phyloP scores from a whole-genome alignment of 805 yeast genomes.

The Candida ficus region DNA sequence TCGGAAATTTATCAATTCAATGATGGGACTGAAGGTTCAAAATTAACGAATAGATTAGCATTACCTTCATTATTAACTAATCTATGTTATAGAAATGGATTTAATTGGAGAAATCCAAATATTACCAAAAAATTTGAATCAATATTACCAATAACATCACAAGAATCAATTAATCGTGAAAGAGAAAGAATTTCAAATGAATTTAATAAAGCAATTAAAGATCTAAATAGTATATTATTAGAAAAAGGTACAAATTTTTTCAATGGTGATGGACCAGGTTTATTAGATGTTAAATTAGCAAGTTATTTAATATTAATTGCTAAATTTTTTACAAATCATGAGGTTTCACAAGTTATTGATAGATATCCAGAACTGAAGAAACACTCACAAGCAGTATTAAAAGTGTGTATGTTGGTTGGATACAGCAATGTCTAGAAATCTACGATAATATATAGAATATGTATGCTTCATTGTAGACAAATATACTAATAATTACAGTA shows the following conservation, averaged over 20 bases:
- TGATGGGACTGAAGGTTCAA: constrained; percentile 7
- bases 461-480: too few relatives aligned
- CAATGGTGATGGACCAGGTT: constrained; percentile 17
- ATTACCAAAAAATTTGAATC: constrained; percentile 16
- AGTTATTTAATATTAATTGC: constrained; percentile 26
- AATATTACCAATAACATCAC: constrained; percentile 3
- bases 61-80: constrained; percentile 14
- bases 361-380: background rate
- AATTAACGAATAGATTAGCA: constrained; percentile 9
- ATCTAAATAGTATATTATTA: constrained; percentile 20
- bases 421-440: background rate
- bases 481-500: too few relatives aligned
- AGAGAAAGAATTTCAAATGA: constrained; percentile 21
- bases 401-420: background rate
- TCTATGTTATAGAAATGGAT: constrained; percentile 29
- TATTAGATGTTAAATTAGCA: constrained; percentile 28
- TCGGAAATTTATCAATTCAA: constrained; percentile 20
- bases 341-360: background rate
- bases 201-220: constrained; percentile 21
- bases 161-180: constrained; percentile 10
- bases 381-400: background rate
- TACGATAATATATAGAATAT: too few relatives aligned
- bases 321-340: constrained; percentile 13
- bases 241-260: constrained; percentile 15
- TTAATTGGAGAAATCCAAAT: constrained; percentile 33